These are phyloP conservation scores for Bombardia bombarda DNA, from an alignment of 495 filamentous ascomycete species.

Conservation along the genomic window DNA sequence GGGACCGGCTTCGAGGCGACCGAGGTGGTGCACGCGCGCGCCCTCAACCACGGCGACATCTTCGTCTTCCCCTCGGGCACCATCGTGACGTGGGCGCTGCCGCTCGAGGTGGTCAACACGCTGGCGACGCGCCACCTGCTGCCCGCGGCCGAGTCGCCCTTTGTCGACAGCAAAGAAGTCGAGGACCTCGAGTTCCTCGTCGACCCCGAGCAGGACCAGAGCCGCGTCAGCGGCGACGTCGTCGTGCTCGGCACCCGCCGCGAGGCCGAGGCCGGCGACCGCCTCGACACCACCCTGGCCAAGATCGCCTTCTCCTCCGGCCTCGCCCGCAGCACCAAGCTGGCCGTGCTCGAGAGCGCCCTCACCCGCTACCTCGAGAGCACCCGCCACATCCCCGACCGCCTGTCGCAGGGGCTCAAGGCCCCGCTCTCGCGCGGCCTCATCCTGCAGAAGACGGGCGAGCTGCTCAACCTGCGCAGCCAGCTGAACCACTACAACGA, in stretches of 20 bases:
- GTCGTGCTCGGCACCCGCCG: constrained; percentile 71
- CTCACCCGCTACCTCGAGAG: constrained; percentile 76
- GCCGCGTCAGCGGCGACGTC: constrained; percentile 77
- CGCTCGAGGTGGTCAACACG: constrained; percentile 58
- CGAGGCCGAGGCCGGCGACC: constrained; percentile 33
- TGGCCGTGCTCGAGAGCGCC: constrained; percentile 86
- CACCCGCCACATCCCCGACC: constrained; percentile 69
- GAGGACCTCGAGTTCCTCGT: constrained; percentile 86
- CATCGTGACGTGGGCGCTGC: constrained; percentile 84
- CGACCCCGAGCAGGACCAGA: constrained; percentile 66
- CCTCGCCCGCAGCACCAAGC: constrained; percentile 88
- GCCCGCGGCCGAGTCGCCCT: constrained; percentile 67
- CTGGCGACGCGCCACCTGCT: constrained; percentile 67
- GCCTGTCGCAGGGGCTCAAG: constrained; percentile 44
- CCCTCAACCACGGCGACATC: constrained; percentile 63
- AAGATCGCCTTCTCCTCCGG: constrained; percentile 97
- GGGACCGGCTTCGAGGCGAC: constrained; percentile 48
- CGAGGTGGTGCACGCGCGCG: constrained; percentile 51
- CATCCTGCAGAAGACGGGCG: constrained; percentile 87
- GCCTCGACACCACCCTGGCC: constrained; percentile 69
- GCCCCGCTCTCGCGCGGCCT: constrained; percentile 19
- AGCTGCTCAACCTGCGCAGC: constrained; percentile 81
- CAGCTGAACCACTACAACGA: constrained; percentile 97
- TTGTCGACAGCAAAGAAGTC: constrained; percentile 57
- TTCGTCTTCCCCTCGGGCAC: constrained; percentile 97